Evolutionary conservation across 768 basidiomycete genomes (phyloP), one percentile per base, ranked within the genome.

Genomic region (Amanita inopinata): DNA sequence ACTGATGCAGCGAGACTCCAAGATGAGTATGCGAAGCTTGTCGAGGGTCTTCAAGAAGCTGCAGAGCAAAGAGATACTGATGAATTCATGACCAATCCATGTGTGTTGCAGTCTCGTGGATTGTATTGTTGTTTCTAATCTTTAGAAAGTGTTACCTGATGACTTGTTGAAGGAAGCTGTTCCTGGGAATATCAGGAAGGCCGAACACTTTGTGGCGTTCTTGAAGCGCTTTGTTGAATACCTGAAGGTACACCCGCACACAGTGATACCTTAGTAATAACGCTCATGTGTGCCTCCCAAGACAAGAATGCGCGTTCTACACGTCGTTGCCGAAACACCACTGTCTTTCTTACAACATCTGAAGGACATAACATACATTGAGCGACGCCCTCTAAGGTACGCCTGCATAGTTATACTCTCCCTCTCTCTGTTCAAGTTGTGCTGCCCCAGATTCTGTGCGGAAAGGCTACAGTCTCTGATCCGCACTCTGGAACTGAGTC

Each of bases 231-330:
- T 99, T 56, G 91, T 99, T 18, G 96, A 99, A 64, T 99, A 99
- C 61, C 74, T 99, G 40, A 99, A 98, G 76, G 94, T 91, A 38
- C 15, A 41, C 31, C 15, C n/a, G n/a, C n/a, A n/a, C n/a, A n/a
- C n/a, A n/a, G n/a, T n/a, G n/a, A n/a, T n/a, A n/a, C n/a, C n/a
- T n/a, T n/a, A n/a, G n/a, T n/a, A n/a, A n/a, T n/a, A n/a, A n/a
- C n/a, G n/a, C 39, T 18, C 14, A 20, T 31, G 31, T 32, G 19
- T 22, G 17, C 14, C n/a, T n/a, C n/a, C n/a, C n/a, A 52, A 97
- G 93, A 98, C 94, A 12, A 77, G 96, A 41, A 98, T 98, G 94
- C 81, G 96, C 38, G 96, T 99, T n/a, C 66, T 97, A 19, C 96
- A 98, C 58, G 96, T 99, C 47, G 96, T 99, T 10, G 96, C 96